phyloP scores from a whole-genome alignment of 306 rosid genomes.

The Citrullus amarus region DNA sequence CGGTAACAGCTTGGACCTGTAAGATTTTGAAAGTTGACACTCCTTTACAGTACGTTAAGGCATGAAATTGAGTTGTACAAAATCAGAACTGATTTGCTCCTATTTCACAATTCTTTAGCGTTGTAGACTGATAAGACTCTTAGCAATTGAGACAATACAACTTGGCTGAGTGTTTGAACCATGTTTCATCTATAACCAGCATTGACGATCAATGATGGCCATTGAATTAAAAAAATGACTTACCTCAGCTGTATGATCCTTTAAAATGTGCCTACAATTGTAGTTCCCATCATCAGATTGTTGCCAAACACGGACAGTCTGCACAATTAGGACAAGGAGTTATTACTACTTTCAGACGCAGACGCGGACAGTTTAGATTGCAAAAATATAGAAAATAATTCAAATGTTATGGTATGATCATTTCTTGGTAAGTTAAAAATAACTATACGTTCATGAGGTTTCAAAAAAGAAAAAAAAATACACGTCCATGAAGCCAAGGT shows the following conservation, averaged over 20 bases:
- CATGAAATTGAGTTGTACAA: background rate
- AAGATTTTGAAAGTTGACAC: conserved; percentile 2
- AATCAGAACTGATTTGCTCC: background rate
- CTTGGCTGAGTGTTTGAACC: background rate
- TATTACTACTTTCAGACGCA: background rate
- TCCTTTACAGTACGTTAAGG: background rate
- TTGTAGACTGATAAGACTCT: background rate
- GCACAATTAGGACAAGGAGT: conserved; percentile 13
- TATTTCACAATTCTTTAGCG: background rate
- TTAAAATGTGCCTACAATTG: conserved; percentile 58
- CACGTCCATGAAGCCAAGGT: background rate
- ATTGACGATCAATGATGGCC: background rate
- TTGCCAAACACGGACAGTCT: conserved; percentile 98
- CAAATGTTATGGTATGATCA: background rate
- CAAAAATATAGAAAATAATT: background rate
- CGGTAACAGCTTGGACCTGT: conserved; percentile 98
- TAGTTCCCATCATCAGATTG: conserved; percentile 69
- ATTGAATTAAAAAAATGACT: background rate
- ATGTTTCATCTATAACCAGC: background rate
- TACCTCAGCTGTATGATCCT: conserved; percentile 92
- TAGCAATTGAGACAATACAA: background rate
- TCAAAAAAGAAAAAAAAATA: too few relatives aligned
- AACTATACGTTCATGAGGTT: background rate
- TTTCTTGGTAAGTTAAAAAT: background rate
- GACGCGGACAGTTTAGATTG: background rate